A percentile compares a stretch with the other conserved stretches of the same genome.
phyloP scores from a whole-genome alignment of 176 grass and related monocot genomes.

The Phyllostachys edulis region DNA sequence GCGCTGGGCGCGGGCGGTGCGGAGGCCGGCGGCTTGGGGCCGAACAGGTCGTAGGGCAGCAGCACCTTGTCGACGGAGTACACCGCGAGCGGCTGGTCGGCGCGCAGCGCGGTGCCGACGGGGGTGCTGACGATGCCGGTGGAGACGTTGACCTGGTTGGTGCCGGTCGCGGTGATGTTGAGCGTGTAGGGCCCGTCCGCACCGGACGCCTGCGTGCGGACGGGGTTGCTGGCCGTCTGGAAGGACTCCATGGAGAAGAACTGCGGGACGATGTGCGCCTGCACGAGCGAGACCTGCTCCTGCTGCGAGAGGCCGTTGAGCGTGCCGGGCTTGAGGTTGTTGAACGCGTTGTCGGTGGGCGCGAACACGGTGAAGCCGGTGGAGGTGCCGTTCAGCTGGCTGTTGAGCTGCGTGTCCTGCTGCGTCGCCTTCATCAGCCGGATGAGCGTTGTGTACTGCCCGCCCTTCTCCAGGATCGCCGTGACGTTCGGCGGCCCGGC shows the following conservation, averaged over 20 bases:
- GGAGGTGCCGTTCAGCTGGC: slow-evolving; percentile 65
- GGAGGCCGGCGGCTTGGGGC: slow-evolving; percentile 48
- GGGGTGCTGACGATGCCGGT: slow-evolving; percentile 54
- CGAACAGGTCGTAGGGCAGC: slow-evolving; percentile 64
- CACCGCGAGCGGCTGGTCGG: slow-evolving; percentile 51
- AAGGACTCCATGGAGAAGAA: slow-evolving; percentile 55
- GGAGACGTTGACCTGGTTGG: slow-evolving; percentile 65
- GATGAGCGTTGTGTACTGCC: slow-evolving; percentile 61
- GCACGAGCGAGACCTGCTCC: slow-evolving; percentile 69
- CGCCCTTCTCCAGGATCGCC: slow-evolving; percentile 63
- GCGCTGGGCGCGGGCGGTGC: slow-evolving; percentile 36
- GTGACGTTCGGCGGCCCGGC: slow-evolving; percentile 60
- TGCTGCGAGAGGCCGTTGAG: slow-evolving; percentile 66
- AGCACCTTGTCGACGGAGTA: slow-evolving; percentile 84
- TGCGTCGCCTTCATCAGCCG: slow-evolving; percentile 65
- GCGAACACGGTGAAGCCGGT: slow-evolving; percentile 75
- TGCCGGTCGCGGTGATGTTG: slow-evolving; percentile 69
- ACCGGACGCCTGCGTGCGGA: slow-evolving; percentile 81
- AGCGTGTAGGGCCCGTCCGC: slow-evolving; percentile 59
- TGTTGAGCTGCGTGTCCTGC: slow-evolving; percentile 75
- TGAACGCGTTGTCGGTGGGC: slow-evolving; percentile 80
- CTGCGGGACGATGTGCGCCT: slow-evolving; percentile 68
- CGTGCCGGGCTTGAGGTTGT: slow-evolving; percentile 59
- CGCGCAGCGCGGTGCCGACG: slow-evolving; percentile 42
- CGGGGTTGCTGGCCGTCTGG: slow-evolving; percentile 82